These are phyloP conservation scores for Penicillium italicum DNA, from an alignment of 2,329 filamentous ascomycete genomes.

Conservation along the genomic window DNA sequence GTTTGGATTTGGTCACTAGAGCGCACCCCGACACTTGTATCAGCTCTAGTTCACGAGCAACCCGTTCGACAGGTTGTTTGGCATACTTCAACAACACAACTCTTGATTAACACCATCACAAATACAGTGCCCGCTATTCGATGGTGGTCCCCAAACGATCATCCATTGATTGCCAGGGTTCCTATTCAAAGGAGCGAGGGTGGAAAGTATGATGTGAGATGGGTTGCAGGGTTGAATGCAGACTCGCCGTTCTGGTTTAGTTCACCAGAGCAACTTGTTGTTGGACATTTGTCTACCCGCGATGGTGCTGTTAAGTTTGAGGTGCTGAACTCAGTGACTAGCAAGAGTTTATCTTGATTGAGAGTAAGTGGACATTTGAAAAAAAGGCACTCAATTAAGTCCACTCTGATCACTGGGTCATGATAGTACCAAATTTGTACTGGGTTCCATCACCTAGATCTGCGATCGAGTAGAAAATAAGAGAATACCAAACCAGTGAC, in stretches of 20 bases:
- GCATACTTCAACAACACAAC: constrained; percentile 36
- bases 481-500: not conserved
- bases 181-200: constrained; percentile 33
- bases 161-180: constrained; percentile 31
- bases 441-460: not conserved
- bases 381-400: not conserved
- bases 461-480: not conserved
- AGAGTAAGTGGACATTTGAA: no score
- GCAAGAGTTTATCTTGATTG: constrained; percentile 7
- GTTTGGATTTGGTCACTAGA: constrained; percentile 46
- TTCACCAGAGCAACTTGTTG: constrained; percentile 33
- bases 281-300: constrained; percentile 30
- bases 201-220: constrained; percentile 36
- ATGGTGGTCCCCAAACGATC: constrained; percentile 31
- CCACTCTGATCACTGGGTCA: not conserved
- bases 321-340: constrained; percentile 28
- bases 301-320: constrained; percentile 26
- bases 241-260: constrained; percentile 36
- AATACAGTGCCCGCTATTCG: constrained; percentile 32
- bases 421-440: not conserved
- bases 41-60: constrained; percentile 44
- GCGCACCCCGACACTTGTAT: constrained; percentile 26
- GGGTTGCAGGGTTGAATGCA: constrained; percentile 25
- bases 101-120: constrained; percentile 40
- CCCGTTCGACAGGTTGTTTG: constrained; percentile 40